These are phyloP conservation scores for Trichoderma harzianum DNA, from an alignment of 2,329 filamentous ascomycete species.

Conservation along the genomic window DNA sequence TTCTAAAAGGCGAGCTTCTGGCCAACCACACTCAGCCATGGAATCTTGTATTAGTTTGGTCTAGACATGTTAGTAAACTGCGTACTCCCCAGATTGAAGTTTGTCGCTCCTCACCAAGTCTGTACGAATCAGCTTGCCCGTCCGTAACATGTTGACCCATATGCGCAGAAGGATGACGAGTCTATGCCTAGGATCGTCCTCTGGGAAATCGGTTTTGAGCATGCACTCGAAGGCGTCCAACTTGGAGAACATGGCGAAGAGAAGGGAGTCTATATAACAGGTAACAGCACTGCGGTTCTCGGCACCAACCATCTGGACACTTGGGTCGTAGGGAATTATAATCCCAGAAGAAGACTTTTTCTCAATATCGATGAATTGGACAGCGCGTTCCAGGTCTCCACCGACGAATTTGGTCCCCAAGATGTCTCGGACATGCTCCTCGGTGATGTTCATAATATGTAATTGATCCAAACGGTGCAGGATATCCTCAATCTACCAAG, in stretches of 20 bases:
- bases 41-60: constrained; percentile 80
- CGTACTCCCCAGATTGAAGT: not conserved
- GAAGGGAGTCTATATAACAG: constrained; percentile 87
- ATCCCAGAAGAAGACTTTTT: constrained; percentile 79
- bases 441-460: constrained; percentile 44
- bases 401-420: constrained; percentile 62
- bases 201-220: constrained; percentile 70
- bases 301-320: constrained; percentile 73
- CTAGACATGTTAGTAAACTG: constrained; percentile 40
- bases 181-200: constrained; percentile 65
- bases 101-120: constrained; percentile 63
- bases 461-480: constrained; percentile 40
- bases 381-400: constrained; percentile 69
- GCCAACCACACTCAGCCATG: constrained; percentile 83
- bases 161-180: constrained; percentile 76
- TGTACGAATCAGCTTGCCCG: constrained; percentile 77
- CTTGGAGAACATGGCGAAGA: constrained; percentile 94
- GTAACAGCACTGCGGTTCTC: constrained; percentile 83
- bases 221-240: constrained; percentile 91
- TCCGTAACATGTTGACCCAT: constrained; percentile 90
- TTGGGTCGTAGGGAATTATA: constrained; percentile 70
- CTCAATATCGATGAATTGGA: constrained; percentile 72
- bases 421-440: constrained; percentile 56
- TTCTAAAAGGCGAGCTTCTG: constrained; percentile 68
- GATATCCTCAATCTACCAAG: constrained; percentile 40